phyloP scores from a whole-genome alignment of 2,329 filamentous ascomycete species.

The Domatiomyces catenatus region DNA sequence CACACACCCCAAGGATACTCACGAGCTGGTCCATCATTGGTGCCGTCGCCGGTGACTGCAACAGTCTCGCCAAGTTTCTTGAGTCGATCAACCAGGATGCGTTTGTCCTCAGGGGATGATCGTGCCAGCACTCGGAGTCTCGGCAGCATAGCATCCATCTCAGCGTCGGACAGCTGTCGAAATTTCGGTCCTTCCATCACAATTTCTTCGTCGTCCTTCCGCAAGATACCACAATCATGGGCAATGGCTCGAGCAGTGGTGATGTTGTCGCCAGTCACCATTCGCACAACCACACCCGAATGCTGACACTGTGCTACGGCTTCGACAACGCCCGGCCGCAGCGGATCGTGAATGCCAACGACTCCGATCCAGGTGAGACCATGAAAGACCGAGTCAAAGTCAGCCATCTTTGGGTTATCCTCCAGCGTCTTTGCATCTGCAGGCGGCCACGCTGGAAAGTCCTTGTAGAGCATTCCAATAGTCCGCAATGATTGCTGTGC shows the following conservation, averaged over 20 bases:
- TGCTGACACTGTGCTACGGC: constrained; percentile 52
- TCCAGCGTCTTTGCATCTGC: constrained; percentile 39
- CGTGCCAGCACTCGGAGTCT: constrained; percentile 48
- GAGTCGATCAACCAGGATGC: constrained; percentile 45
- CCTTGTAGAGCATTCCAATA: constrained; percentile 58
- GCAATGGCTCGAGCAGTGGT: constrained; percentile 60
- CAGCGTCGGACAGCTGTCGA: constrained; percentile 42
- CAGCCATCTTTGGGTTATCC: constrained; percentile 46
- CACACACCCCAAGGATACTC: not conserved
- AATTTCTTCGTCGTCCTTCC: constrained; percentile 38
- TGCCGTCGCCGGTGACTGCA: constrained; percentile 49
- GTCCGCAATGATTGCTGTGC: constrained; percentile 51
- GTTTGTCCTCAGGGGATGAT: constrained; percentile 52
- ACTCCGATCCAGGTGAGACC: constrained; percentile 60
- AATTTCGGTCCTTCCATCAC: constrained; percentile 57
- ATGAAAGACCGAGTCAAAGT: constrained; percentile 53
- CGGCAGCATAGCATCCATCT: constrained; percentile 45
- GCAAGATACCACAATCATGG: constrained; percentile 53
- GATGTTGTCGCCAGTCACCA: constrained; percentile 61
- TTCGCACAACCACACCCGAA: constrained; percentile 56
- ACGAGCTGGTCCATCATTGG: constrained; percentile 47
- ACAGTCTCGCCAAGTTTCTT: constrained; percentile 49
- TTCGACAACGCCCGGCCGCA: constrained; percentile 50
- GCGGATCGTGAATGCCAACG: constrained; percentile 61
- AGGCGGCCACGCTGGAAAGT: constrained; percentile 56